A percentile compares a stretch with the other conserved stretches of the same genome.
Conservation (phyloP, 768 basidiomycete species). For the Leccinum barrowsii region DNA sequence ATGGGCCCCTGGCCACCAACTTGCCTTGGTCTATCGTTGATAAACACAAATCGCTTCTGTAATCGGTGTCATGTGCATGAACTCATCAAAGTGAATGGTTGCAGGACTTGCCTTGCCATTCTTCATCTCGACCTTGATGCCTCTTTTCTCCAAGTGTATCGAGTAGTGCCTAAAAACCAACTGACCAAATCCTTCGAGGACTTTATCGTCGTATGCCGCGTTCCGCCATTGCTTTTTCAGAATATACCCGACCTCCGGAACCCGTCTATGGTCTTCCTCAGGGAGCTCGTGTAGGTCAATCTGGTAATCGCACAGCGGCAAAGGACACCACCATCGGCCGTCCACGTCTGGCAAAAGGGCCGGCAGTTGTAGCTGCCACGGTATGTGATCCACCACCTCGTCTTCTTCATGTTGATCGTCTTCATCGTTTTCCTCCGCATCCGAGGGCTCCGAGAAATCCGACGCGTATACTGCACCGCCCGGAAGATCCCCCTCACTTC, state of each 20-base stretch:
- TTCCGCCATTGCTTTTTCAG: constrained; percentile 34
- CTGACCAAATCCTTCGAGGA: constrained; percentile 19
- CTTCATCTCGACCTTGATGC: constrained; percentile 13
- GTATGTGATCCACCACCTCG: constrained; percentile 31
- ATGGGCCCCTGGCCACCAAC: constrained; percentile 1
- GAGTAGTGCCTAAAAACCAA: constrained; percentile 29
- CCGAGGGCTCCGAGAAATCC: constrained; percentile 56
- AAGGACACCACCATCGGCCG: constrained; percentile 53
- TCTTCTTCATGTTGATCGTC: constrained; percentile 18
- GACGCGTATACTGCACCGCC: constrained; percentile 42
- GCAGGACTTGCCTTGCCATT: constrained; percentile 18
- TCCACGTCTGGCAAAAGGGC: constrained; percentile 42
- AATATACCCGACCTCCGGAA: constrained; percentile 27
- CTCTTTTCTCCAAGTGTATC: constrained; percentile 20
- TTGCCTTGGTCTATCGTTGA: constrained; percentile 5
- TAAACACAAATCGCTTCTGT: constrained; percentile 14
- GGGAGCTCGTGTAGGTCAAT: constrained; percentile 46
- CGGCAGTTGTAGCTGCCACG: constrained; percentile 31
- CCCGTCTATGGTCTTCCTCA: constrained; percentile 27
- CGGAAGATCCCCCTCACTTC: constrained; percentile 14
- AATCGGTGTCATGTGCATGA: not conserved
- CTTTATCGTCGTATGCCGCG: constrained; percentile 29
- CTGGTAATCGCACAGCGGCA: constrained; percentile 37
- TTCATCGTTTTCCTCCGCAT: constrained; percentile 40
- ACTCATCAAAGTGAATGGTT: not conserved